Percentiles rank a stretch among this genome's conserved stretches.
phyloP scores from a whole-genome alignment of 1,284 basidiomycete species.

The Omphalotus olearius region DNA sequence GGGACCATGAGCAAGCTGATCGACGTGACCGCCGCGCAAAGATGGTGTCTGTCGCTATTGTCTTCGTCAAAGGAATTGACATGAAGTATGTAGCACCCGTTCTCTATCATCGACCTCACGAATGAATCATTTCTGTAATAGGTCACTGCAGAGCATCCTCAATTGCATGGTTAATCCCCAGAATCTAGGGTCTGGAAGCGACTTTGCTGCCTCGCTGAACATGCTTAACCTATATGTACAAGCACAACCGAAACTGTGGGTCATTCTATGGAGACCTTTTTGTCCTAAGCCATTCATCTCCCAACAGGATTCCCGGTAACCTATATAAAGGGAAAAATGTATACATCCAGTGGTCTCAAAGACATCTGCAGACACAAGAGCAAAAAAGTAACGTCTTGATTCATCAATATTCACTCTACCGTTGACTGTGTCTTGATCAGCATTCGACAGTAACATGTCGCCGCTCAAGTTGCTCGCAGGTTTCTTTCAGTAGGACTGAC shows the following conservation, averaged over 20 bases:
- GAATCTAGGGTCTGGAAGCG: slow-evolving; percentile 13
- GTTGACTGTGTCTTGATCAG: not conserved
- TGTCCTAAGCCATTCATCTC: not conserved
- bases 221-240: slow-evolving; percentile 34
- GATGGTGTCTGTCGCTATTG: not conserved
- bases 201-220: slow-evolving; percentile 23
- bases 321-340: slow-evolving; percentile 27
- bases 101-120: not conserved
- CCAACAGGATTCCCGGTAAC: slow-evolving; percentile 11
- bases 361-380: not conserved
- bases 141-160: slow-evolving; percentile 14
- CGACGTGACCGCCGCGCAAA: not conserved
- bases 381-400: not conserved
- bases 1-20: not conserved
- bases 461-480: slow-evolving; percentile 34
- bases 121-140: not conserved
- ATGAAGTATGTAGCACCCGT: not conserved
- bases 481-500: slow-evolving; percentile 29
- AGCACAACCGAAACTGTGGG: slow-evolving; percentile 27
- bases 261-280: not conserved
- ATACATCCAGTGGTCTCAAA: slow-evolving; percentile 15
- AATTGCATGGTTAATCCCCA: slow-evolving; percentile 11
- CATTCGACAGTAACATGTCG: slow-evolving; percentile 17
- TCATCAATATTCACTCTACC: not conserved
- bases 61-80: not conserved